Percentiles rank a stretch among this genome's conserved stretches.
Evolutionary conservation across 2,329 filamentous ascomycete genomes (phyloP).

Genomic region (Pestalotiopsis sp.): DNA sequence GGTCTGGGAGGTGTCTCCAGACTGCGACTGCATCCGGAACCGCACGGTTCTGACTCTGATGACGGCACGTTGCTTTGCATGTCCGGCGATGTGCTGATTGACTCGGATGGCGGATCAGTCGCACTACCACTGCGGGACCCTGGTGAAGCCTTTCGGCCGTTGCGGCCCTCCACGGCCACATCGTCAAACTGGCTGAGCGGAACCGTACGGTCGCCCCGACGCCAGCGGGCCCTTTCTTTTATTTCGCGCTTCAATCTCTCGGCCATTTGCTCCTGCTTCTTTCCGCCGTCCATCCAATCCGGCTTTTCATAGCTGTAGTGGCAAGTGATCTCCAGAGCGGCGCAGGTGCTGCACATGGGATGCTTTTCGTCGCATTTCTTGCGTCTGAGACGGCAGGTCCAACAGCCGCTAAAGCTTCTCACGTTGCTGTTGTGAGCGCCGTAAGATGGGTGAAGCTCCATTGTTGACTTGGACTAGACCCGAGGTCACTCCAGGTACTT

Average conservation of each 20-base stretch:
- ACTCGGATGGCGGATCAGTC: not conserved
- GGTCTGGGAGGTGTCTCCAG: not conserved
- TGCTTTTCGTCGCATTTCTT: conserved; percentile 46
- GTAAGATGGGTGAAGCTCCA: not conserved
- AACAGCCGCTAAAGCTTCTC: conserved; percentile 29
- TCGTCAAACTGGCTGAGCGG: not conserved
- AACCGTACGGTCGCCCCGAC: conserved; percentile 9
- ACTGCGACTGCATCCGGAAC: conserved; percentile 11
- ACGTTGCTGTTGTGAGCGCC: not conserved
- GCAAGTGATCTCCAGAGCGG: conserved; percentile 40
- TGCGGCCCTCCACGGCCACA: not conserved
- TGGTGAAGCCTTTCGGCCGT: not conserved
- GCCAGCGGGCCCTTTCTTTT: conserved; percentile 20
- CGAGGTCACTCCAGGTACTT: not conserved
- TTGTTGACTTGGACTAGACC: not conserved
- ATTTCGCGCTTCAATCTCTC: conserved; percentile 24
- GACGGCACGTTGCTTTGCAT: not conserved
- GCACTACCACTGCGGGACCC: not conserved
- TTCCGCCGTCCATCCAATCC: conserved; percentile 39
- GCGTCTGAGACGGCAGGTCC: conserved; percentile 44
- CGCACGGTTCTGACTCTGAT: not conserved
- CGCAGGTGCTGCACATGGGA: conserved; percentile 39
- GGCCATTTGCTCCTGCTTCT: conserved; percentile 38
- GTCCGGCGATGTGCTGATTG: not conserved
- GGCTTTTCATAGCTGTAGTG: conserved; percentile 36